A percentile compares a stretch with the other conserved stretches of the same genome.
phyloP scores from a whole-genome alignment of 257 asterid genomes.

The Plantago elongata region DNA sequence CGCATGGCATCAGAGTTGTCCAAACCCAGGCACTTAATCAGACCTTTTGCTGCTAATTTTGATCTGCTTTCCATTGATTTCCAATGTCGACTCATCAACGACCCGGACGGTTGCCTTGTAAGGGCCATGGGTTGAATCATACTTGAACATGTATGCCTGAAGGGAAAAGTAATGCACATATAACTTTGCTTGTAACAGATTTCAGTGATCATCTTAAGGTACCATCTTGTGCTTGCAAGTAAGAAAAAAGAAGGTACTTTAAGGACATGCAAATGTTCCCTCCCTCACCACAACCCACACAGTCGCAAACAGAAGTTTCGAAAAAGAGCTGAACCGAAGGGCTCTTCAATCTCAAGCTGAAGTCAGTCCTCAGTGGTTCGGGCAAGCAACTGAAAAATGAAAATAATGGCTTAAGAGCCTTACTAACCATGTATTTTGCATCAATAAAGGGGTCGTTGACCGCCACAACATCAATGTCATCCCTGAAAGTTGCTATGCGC shows the following conservation, averaged over 20 bases:
- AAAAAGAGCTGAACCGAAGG: no score
- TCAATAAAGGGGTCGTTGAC: constrained; percentile 96
- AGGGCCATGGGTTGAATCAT: constrained; percentile 95
- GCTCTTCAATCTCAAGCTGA: no score
- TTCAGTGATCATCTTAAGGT: neutral
- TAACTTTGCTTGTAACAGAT: neutral
- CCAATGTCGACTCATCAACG: constrained; percentile 77
- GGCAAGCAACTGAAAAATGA: constrained; percentile 3
- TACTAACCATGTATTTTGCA: constrained; percentile 90
- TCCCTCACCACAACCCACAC: constrained; percentile 1
- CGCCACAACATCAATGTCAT: constrained; percentile 94
- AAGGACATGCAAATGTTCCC: no score
- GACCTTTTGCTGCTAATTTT: constrained; percentile 50
- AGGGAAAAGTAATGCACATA: constrained; percentile 12
- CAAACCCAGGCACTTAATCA: neutral
- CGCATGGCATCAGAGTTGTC: neutral
- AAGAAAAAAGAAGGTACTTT: no score
- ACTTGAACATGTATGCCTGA: constrained; percentile 98
- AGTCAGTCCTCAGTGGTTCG: no score
- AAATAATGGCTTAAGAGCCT: constrained; percentile 17
- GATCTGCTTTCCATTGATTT: constrained; percentile 84
- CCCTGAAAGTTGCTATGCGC: constrained; percentile 83
- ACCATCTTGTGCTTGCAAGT: no score
- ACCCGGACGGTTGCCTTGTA: constrained; percentile 67
- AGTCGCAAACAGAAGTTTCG: no score